These are phyloP conservation scores for Nigrospora oryzae DNA, from an alignment of 2,329 filamentous ascomycete species.

Conservation along the genomic window DNA sequence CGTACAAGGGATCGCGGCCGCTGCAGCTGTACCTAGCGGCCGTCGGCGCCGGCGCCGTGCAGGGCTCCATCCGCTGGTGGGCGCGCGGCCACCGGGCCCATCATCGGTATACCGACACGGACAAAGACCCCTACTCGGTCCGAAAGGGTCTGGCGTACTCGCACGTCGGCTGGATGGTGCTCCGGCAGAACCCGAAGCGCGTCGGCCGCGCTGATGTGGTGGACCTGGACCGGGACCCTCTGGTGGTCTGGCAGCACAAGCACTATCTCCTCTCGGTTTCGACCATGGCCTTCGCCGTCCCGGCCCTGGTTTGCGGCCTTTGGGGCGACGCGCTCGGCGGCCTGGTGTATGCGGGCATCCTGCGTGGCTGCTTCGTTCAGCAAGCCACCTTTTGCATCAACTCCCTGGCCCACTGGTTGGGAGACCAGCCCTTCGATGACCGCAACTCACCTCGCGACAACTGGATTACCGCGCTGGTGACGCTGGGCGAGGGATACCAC, in stretches of 20 bases:
- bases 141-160: conserved; percentile 81
- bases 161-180: conserved; percentile 83
- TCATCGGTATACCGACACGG: conserved; percentile 86
- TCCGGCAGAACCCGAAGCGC: conserved; percentile 88
- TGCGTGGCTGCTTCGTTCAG: conserved; percentile 85
- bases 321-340: conserved; percentile 80
- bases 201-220: conserved; percentile 83
- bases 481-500: conserved; percentile 84
- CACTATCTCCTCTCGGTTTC: conserved; percentile 77
- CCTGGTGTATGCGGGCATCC: conserved; percentile 76
- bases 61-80: conserved; percentile 88
- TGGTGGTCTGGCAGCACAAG: conserved; percentile 82
- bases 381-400: conserved; percentile 93
- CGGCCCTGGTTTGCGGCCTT: conserved; percentile 66
- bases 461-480: conserved; percentile 76
- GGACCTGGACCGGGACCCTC: conserved; percentile 76
- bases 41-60: conserved; percentile 68
- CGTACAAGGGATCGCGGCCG: conserved; percentile 68
- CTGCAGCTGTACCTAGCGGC: conserved; percentile 77
- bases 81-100: conserved; percentile 78
- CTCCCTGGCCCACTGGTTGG: conserved; percentile 83
- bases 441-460: conserved; percentile 86
- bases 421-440: conserved; percentile 88
- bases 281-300: conserved; percentile 69
- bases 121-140: conserved; percentile 86